These are phyloP conservation scores for Hanseniaspora valbyensis DNA, from an alignment of 805 yeast species.

Conservation along the genomic window DNA sequence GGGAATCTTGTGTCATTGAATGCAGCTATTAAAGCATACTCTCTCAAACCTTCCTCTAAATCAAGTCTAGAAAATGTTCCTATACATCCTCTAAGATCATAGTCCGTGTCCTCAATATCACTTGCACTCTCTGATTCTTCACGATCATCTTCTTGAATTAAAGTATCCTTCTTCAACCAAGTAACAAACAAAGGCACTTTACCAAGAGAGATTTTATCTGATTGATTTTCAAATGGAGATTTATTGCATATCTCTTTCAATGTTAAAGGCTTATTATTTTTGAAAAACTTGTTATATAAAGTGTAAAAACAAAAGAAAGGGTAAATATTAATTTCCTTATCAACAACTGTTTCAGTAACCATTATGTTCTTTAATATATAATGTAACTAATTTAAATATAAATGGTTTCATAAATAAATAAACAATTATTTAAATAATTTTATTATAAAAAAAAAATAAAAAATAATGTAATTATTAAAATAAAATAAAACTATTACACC, in stretches of 20 bases:
- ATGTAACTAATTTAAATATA: too few relatives aligned
- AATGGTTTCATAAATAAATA: too few relatives aligned
- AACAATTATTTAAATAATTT: too few relatives aligned
- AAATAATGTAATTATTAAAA: too few relatives aligned
- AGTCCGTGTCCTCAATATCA: conserved; percentile 13
- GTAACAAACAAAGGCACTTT: conserved; percentile 71
- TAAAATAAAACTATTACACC: too few relatives aligned
- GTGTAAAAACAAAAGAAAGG: conserved; percentile 13
- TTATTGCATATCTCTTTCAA: neutral
- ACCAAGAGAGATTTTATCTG: too few relatives aligned
- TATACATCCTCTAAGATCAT: conserved; percentile 70
- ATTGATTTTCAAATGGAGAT: neutral
- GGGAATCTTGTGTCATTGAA: conserved; percentile 67
- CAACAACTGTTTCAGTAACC: conserved; percentile 16
- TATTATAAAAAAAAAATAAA: too few relatives aligned
- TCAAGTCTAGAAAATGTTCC: conserved; percentile 65
- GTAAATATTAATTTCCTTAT: neutral
- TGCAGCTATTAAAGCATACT: conserved; percentile 60
- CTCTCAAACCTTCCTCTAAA: conserved; percentile 46
- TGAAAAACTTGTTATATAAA: neutral
- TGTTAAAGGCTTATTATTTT: conserved; percentile 11
- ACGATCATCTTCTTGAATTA: conserved; percentile 23
- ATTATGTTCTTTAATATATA: neutral
- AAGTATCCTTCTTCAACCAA: conserved; percentile 45
- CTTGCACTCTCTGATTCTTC: neutral